phyloP scores from a whole-genome alignment of 1,284 basidiomycete genomes.

The Cystobasidium slooffiae region DNA sequence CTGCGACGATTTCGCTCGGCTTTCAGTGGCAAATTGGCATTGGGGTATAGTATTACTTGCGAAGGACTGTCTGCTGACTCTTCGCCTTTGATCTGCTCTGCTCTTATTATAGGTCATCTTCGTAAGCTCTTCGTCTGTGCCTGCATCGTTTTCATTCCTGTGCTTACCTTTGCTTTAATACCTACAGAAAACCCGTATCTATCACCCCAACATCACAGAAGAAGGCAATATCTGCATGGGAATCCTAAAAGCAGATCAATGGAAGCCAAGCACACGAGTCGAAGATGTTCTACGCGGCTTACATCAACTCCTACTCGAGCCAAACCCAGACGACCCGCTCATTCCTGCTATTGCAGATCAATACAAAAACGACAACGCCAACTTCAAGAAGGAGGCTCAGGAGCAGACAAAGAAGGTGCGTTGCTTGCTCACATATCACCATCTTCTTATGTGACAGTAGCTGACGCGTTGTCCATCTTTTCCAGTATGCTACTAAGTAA shows the following conservation, averaged over 20 bases:
- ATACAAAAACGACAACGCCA: constrained; percentile 48
- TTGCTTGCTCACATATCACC: background rate
- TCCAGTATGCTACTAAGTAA: constrained; percentile 6
- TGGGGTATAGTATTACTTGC: background rate
- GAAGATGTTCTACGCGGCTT: constrained; percentile 51
- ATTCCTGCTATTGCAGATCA: constrained; percentile 53
- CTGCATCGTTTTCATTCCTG: background rate
- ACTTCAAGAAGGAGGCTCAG: constrained; percentile 52
- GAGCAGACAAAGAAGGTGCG: constrained; percentile 53
- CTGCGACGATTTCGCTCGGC: constrained; percentile 47
- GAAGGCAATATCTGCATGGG: constrained; percentile 67
- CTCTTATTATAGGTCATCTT: constrained; percentile 47
- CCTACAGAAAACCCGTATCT: constrained; percentile 70
- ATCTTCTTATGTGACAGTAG: background rate
- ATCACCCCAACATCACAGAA: constrained; percentile 90
- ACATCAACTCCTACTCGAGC: constrained; percentile 52
- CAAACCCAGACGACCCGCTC: constrained; percentile 53
- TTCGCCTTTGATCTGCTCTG: background rate
- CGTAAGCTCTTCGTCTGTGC: constrained; percentile 37
- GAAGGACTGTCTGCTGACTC: background rate
- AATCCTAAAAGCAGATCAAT: constrained; percentile 67
- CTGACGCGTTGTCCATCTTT: background rate
- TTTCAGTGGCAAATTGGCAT: constrained; percentile 24
- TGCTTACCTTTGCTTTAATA: background rate
- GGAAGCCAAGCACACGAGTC: constrained; percentile 32